Percentiles rank a stretch among this genome's conserved stretches.
Evolutionary conservation across 345 rosid genomes (phyloP).

Genomic region (Eucalyptus erythrocorys): DNA sequence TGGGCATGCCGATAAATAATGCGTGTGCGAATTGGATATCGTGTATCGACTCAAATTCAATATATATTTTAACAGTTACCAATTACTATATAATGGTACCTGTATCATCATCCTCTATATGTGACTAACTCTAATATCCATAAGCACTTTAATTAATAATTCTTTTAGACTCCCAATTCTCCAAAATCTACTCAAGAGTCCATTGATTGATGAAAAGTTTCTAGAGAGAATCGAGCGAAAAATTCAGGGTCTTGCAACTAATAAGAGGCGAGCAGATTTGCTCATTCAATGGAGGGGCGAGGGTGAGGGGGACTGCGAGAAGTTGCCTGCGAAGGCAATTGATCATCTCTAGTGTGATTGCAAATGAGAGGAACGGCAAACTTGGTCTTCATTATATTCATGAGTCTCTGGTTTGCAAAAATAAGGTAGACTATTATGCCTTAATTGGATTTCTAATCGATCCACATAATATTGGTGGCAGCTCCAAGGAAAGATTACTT

Average conservation of each 20-base stretch:
- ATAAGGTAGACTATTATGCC: too few relatives aligned
- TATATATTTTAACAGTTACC: neutral
- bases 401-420: too few relatives aligned
- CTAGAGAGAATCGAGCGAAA: neutral
- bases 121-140: neutral
- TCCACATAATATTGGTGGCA: too few relatives aligned
- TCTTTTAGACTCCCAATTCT: neutral
- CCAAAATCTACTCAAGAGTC: neutral
- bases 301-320: neutral
- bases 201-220: neutral
- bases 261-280: neutral
- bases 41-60: too few relatives aligned
- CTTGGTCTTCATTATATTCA: constrained; percentile 3
- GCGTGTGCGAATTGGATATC: too few relatives aligned
- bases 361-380: neutral
- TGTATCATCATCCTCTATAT: neutral
- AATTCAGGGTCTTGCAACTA: neutral
- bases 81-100: neutral
- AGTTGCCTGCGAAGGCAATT: neutral
- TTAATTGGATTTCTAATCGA: too few relatives aligned
- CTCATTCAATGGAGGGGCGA: neutral
- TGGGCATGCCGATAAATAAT: too few relatives aligned
- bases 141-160: neutral
- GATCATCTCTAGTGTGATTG: neutral
- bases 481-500: too few relatives aligned